Conservation (phyloP, 768 basidiomycete genomes). For the Udeniomyces megalosporus region DNA sequence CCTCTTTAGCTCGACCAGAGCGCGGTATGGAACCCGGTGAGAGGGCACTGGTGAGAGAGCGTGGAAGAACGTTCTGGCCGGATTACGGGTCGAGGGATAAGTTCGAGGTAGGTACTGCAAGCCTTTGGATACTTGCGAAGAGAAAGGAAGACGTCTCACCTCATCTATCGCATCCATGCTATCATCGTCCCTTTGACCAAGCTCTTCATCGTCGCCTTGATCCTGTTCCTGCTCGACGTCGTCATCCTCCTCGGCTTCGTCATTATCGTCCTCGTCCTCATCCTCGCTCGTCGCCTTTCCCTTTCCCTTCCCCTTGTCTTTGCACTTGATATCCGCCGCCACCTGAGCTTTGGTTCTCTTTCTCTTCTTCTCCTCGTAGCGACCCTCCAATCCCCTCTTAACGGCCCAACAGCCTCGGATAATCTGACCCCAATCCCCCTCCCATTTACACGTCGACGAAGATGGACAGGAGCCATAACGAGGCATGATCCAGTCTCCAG, state of each 20-base stretch:
- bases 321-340: no score
- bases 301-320: background rate
- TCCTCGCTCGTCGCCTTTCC: background rate
- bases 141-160: no score
- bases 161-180: background rate
- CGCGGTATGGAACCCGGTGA: no score
- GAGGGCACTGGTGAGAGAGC: no score
- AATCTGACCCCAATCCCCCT: conserved; percentile 6
- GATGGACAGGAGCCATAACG: background rate
- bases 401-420: conserved; percentile 3
- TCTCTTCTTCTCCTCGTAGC: background rate
- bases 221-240: background rate
- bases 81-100: no score
- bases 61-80: no score
- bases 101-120: no score
- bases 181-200: no score
- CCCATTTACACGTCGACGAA: background rate
- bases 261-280: background rate
- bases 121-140: no score
- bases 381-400: conserved; percentile 1
- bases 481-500: background rate
- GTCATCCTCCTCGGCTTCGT: background rate
- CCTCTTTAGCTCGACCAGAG: no score
- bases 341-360: no score
- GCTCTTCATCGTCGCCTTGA: no score